Conservation (phyloP, 1,284 basidiomycete genomes). For the Ceratobasidium sp. region DNA sequence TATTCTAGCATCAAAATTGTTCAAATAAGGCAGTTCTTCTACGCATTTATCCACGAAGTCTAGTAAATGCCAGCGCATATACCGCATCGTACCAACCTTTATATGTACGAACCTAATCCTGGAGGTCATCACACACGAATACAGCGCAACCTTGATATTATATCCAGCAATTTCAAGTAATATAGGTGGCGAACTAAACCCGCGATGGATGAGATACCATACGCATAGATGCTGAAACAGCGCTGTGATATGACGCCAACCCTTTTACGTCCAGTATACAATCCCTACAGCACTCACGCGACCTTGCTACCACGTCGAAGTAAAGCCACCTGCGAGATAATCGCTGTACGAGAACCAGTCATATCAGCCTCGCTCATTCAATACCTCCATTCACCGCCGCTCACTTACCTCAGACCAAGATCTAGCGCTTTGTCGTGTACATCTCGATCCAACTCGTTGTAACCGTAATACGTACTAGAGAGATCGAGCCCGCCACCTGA, state of each 20-base stretch:
- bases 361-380: neutral
- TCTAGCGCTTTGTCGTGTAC: constrained; percentile 27
- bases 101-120: neutral
- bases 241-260: neutral
- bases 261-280: neutral
- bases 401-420: constrained; percentile 29
- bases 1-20: neutral
- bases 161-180: neutral
- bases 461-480: constrained; percentile 12
- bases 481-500: constrained; percentile 4
- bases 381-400: neutral
- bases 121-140: neutral
- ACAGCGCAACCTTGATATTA: constrained; percentile 10
- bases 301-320: constrained; percentile 28
- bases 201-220: neutral
- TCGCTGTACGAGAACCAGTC: constrained; percentile 1
- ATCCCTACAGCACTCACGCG: neutral
- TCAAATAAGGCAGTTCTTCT: neutral
- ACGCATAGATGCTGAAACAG: neutral
- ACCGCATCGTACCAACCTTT: neutral
- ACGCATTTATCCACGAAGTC: neutral
- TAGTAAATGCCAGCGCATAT: neutral
- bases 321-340: constrained; percentile 33
- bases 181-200: neutral
- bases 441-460: constrained; percentile 20